Conservation (phyloP, 2,329 filamentous ascomycete genomes). For the Colletotrichum incanum region DNA sequence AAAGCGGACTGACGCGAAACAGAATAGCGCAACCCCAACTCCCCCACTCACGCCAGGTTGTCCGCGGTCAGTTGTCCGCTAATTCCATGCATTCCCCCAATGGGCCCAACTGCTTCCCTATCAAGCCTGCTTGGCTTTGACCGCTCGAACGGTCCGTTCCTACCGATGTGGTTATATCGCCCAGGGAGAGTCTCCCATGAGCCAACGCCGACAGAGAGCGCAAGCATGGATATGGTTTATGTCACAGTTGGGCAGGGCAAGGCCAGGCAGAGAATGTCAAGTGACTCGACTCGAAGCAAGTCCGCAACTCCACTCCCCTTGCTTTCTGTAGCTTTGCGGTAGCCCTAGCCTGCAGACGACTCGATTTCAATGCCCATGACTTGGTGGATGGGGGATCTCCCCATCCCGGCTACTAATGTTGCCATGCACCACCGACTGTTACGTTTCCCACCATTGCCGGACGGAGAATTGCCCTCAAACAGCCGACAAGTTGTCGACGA, state of each 20-base stretch:
- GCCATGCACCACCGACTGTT: conserved; percentile 27
- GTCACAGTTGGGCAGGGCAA: neutral
- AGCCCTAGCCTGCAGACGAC: conserved; percentile 45
- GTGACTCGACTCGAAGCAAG: conserved; percentile 47
- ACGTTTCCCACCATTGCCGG: conserved; percentile 42
- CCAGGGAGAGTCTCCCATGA: conserved; percentile 47
- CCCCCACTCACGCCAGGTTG: conserved; percentile 42
- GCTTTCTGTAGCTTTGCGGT: conserved; percentile 46
- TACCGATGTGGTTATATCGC: conserved; percentile 57
- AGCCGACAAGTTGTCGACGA: conserved; percentile 9
- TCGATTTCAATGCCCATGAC: neutral
- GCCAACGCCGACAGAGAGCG: conserved; percentile 45
- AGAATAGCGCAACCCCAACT: conserved; percentile 45
- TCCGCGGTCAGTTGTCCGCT: conserved; percentile 37
- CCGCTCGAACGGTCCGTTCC: conserved; percentile 59
- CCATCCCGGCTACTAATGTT: conserved; percentile 29
- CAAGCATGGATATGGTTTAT: neutral
- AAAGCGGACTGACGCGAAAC: neutral
- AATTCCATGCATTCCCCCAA: conserved; percentile 42
- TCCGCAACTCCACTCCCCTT: conserved; percentile 47
- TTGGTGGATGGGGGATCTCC: conserved; percentile 24
- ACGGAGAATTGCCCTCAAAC: conserved; percentile 30
- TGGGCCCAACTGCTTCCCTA: conserved; percentile 31
- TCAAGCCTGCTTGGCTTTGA: conserved; percentile 43
- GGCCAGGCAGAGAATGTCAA: conserved; percentile 46